Evolutionary conservation across 495 filamentous ascomycete species (phyloP).

Genomic region (Penicillium dipodomyicola): DNA sequence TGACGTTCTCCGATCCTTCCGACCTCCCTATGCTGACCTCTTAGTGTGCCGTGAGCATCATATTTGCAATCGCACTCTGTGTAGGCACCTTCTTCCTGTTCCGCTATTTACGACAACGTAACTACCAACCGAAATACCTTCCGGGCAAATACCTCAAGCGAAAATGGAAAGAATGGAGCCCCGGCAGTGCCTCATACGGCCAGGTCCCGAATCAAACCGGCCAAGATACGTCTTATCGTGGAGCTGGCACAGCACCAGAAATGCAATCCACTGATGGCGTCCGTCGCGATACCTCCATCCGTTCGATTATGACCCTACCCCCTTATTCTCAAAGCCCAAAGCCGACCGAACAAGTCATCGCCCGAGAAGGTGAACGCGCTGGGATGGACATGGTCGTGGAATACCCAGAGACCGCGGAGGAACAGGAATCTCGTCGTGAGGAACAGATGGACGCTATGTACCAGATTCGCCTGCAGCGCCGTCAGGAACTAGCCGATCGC

Average conservation of each 20-base stretch:
- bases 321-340: slow-evolving; percentile 68
- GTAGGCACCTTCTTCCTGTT: slow-evolving; percentile 46
- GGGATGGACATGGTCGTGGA: slow-evolving; percentile 93
- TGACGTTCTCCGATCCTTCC: slow-evolving; percentile 6
- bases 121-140: slow-evolving; percentile 56
- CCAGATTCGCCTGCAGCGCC: slow-evolving; percentile 78
- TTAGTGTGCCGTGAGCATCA: slow-evolving; percentile 37
- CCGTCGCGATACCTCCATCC: slow-evolving; percentile 79
- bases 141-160: slow-evolving; percentile 57
- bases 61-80: slow-evolving; percentile 39
- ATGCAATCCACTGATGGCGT: slow-evolving; percentile 47
- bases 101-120: slow-evolving; percentile 46
- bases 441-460: slow-evolving; percentile 91
- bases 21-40: slow-evolving; percentile 8
- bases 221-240: slow-evolving; percentile 27
- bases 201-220: slow-evolving; percentile 36
- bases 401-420: slow-evolving; percentile 66
- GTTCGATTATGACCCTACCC: slow-evolving; percentile 90
- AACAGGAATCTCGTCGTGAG: slow-evolving; percentile 79
- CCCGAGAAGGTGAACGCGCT: slow-evolving; percentile 83
- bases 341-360: slow-evolving; percentile 80
- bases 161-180: slow-evolving; percentile 59
- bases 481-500: slow-evolving; percentile 71
- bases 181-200: slow-evolving; percentile 42
- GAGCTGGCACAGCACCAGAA: slow-evolving; percentile 26